Percentiles rank a stretch among this genome's conserved stretches.
phyloP scores from a whole-genome alignment of 352 stramenopile species.

The Phytophthora capsici region DNA sequence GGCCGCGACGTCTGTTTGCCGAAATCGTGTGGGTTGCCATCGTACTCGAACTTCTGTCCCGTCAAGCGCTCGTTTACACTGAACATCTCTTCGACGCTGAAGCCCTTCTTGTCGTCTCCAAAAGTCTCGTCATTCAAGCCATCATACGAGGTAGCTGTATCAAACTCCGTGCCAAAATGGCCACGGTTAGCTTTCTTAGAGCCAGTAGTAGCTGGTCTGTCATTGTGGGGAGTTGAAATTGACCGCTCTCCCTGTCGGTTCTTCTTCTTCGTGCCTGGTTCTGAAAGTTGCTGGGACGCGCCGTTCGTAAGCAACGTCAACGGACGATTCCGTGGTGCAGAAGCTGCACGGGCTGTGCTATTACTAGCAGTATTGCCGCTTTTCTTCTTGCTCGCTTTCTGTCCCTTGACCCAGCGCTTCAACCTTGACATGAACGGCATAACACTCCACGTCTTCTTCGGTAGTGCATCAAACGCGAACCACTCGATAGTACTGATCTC shows the following conservation, averaged over 20 bases:
- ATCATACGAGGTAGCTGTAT: slow-evolving; percentile 83
- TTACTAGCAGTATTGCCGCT: slow-evolving; percentile 39
- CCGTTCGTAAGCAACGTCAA: slow-evolving; percentile 47
- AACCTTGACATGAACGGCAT: slow-evolving; percentile 93
- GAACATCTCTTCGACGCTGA: slow-evolving; percentile 97
- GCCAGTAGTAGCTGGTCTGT: slow-evolving; percentile 41
- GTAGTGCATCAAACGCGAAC: slow-evolving; percentile 90
- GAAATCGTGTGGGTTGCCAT: slow-evolving; percentile 96
- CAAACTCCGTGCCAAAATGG: slow-evolving; percentile 86
- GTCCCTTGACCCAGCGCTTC: slow-evolving; percentile 88
- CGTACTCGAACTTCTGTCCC: slow-evolving; percentile 93
- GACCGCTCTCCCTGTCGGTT: slow-evolving; percentile 52
- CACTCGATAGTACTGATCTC: slow-evolving; percentile 95
- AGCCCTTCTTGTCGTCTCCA: slow-evolving; percentile 68
- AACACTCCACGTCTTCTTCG: slow-evolving; percentile 94
- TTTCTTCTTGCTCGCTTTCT: slow-evolving; percentile 73
- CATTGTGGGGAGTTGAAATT: slow-evolving; percentile 75
- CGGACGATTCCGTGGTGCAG: slow-evolving; percentile 77
- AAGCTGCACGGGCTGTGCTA: slow-evolving; percentile 68
- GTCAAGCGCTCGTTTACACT: slow-evolving; percentile 92
- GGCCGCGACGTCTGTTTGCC: slow-evolving; percentile 58
- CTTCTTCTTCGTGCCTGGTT: slow-evolving; percentile 45
- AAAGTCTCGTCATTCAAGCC: slow-evolving; percentile 91
- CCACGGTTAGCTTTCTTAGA: slow-evolving; percentile 52
- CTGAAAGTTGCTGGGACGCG: slow-evolving; percentile 30